Evolutionary conservation across 495 filamentous ascomycete genomes (phyloP), one percentile per base, ranked within the genome.

Genomic region (Aspergillus nanangensis): DNA sequence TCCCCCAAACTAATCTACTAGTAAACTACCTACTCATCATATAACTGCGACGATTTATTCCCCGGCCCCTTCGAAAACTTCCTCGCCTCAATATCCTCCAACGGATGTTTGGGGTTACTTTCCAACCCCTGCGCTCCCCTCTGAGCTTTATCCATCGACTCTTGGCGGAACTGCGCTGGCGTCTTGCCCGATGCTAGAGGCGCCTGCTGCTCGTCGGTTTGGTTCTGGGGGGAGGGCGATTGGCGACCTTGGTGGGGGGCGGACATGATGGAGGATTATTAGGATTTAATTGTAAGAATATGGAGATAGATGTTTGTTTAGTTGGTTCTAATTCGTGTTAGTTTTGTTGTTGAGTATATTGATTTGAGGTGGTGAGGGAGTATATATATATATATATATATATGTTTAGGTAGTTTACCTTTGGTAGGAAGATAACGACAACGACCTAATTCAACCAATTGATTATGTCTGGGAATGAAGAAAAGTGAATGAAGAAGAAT

Each of bases 181-280:
- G 77, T 79, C 52, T 84, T 74, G 51, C 88, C 82, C 34, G 70
- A 66, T 25, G 67, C 78, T 0, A 75, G 72, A 3, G 73, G 53
- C 5, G 78, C 80, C 29, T 71, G 60, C 37, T 79, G 68, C 65
- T 96, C 61, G 42, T 75, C 79, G n/a, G 75, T 60, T 60, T 87
- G 85, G 39, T 55, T 39, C 69, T 90, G 84, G 8, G 87, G 88
- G 14, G 80, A 69, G 11, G 92, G 92, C 8, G 92, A 97, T 62
- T 96, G 81, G 54, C 83, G 84, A 63, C 89, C 87, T 57, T 74
- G 55, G 64, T 75, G 21, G 33, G 46, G 61, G 33, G 66, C 53
- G 33, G 67, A 66, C 67, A 71, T 70, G 24, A 45, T 68, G 40
- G 31, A 22, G 29, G 41, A 18, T 23, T 33, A 22, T 13, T 32